Conservation (phyloP, 2,329 filamentous ascomycete species). For the Cladobotryum mycophilum region DNA sequence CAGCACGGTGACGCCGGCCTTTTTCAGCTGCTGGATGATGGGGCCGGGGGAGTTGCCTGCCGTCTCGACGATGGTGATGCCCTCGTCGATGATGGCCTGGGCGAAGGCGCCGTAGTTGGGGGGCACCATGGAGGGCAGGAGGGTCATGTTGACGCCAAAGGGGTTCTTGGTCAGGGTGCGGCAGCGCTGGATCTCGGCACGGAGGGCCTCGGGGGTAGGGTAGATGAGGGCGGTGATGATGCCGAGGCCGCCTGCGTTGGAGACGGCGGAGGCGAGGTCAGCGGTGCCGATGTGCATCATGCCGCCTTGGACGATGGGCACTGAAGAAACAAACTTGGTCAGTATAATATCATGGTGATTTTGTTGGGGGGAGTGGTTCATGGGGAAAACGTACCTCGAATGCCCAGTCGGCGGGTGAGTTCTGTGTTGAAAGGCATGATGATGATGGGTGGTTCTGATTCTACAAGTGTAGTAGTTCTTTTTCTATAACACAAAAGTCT, state of each 20-base stretch:
- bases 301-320: conserved; percentile 78
- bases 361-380: background rate
- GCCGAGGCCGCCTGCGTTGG: conserved; percentile 75
- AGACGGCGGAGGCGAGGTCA: conserved; percentile 68
- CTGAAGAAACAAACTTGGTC: conserved; percentile 30
- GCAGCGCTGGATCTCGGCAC: conserved; percentile 86
- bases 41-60: conserved; percentile 84
- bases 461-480: no score
- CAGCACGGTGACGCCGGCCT: conserved; percentile 68
- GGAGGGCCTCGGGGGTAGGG: conserved; percentile 83
- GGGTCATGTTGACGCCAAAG: conserved; percentile 92
- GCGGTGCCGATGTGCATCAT: conserved; percentile 86
- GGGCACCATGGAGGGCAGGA: conserved; percentile 81
- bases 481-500: no score
- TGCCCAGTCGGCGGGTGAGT: conserved; percentile 52
- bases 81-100: conserved; percentile 88
- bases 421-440: conserved; percentile 53
- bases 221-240: conserved; percentile 87
- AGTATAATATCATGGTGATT: background rate
- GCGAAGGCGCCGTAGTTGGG: conserved; percentile 92
- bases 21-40: conserved; percentile 83
- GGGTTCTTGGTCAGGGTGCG: conserved; percentile 70
- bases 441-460: background rate
- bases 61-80: conserved; percentile 85
- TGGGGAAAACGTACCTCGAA: conserved; percentile 33